Base-by-base conservation (phyloP, 2,329 filamentous ascomycete genomes). In the Diplodia intermedia region DNA sequence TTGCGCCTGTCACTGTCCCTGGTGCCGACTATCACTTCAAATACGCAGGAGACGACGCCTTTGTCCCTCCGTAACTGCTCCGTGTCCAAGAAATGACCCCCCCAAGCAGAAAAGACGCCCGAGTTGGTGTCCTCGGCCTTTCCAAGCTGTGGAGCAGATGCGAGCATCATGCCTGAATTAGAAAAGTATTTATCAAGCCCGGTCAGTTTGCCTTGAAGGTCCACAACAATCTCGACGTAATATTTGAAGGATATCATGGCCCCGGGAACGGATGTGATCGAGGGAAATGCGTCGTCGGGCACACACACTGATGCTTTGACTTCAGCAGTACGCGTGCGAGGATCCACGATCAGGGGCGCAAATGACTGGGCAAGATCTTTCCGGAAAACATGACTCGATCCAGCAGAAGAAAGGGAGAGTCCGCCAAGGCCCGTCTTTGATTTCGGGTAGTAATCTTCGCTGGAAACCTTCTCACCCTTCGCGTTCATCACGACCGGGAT, bases 171-270 rank as follows among this genome's bases (percentile, higher is more conserved):
- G 65, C 83, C 84, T 60, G 85, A 78, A 52, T 83, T 85, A 11
- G 85, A 86, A 20, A 89, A 80, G 71, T 87, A 86, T 52, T 89
- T 86, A 73, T 93, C 90, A 70, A 93, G 88, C n/a, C 88, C 88
- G 1, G 90, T 88, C 50, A 97, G 82, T 76, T 93, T 95, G 47
- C 94, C 94, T 56, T 95, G 94, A 0, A 98, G 85, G 76, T 99
- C 95, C 26, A 97, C 88, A 33, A 98, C 90, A 2, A 97, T 92
- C 78, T 99, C 95, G 23, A 97, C 86, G 72, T 94, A 92, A 75
- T 99, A 98, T 72, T 90, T 92, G 82, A 99, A 98, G 73, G 90
- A 93, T 71, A 99, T 95, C 89, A 98, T 95, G 40, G 92, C 90
- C 3, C 94, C 93, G 0, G 95, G 95, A 0, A 97, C 93, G 66